Conservation (phyloP, 2,329 filamentous ascomycete species). For the Ascochyta fabae region DNA sequence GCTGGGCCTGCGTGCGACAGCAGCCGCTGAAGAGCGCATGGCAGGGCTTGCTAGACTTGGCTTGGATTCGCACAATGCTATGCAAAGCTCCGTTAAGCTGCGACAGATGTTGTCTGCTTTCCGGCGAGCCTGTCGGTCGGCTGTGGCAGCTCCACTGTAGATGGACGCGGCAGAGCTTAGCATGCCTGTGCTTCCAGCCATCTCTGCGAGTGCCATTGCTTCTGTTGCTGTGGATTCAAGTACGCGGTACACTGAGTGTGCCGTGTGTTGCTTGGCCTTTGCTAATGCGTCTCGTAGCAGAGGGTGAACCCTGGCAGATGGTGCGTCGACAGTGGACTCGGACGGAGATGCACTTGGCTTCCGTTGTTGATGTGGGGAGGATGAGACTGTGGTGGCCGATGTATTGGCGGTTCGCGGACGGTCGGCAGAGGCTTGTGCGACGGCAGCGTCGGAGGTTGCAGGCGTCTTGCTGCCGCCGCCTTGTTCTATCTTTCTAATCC, state of each 20-base stretch:
- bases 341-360: slow-evolving; percentile 56
- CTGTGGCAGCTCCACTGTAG: slow-evolving; percentile 63
- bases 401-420: slow-evolving; percentile 90
- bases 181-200: slow-evolving; percentile 73
- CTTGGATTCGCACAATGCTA: slow-evolving; percentile 67
- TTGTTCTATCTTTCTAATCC: slow-evolving; percentile 83
- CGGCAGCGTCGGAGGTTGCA: slow-evolving; percentile 77
- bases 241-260: slow-evolving; percentile 74
- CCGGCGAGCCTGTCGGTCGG: slow-evolving; percentile 84
- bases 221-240: slow-evolving; percentile 84
- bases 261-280: slow-evolving; percentile 76
- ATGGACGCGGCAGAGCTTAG: slow-evolving; percentile 71
- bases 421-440: slow-evolving; percentile 71
- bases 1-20: slow-evolving; percentile 42
- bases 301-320: slow-evolving; percentile 69
- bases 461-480: slow-evolving; percentile 88
- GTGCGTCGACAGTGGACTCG: slow-evolving; percentile 53
- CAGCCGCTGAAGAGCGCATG: slow-evolving; percentile 30
- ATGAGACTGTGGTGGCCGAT: slow-evolving; percentile 86
- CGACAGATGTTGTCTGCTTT: slow-evolving; percentile 94
- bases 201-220: slow-evolving; percentile 76
- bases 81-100: slow-evolving; percentile 88
- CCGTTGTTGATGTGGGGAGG: slow-evolving; percentile 77
- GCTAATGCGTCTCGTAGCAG: slow-evolving; percentile 79
- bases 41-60: slow-evolving; percentile 39